These are phyloP conservation scores for Microascus cirrosus DNA, from an alignment of 2,329 filamentous ascomycete genomes.

Conservation along the genomic window DNA sequence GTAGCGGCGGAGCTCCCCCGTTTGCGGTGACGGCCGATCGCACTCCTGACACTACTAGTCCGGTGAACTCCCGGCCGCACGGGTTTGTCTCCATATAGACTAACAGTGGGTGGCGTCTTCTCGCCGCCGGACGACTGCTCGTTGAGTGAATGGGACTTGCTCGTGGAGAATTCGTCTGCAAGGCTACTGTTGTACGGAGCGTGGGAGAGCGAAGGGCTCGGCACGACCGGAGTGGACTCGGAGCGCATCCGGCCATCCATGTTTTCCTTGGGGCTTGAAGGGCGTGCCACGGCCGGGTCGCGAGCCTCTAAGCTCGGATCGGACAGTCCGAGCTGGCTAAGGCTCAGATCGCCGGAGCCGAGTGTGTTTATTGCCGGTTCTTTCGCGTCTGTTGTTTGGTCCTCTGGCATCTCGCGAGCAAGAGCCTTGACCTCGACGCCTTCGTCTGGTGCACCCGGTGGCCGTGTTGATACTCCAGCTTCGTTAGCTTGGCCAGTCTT, in stretches of 20 bases:
- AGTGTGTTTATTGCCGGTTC: conserved; percentile 79
- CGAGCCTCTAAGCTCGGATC: conserved; percentile 26
- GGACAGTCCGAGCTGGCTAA: conserved; percentile 75
- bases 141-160: conserved; percentile 37
- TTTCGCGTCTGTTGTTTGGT: conserved; percentile 38
- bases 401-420: conserved; percentile 22
- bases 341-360: conserved; percentile 76
- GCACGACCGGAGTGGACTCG: conserved; percentile 48
- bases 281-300: neutral
- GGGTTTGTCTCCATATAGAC: neutral
- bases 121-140: conserved; percentile 35
- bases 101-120: conserved; percentile 44
- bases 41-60: conserved; percentile 57
- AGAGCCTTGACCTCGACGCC: conserved; percentile 31
- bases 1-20: conserved; percentile 66
- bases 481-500: neutral
- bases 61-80: conserved; percentile 41
- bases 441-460: neutral
- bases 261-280: neutral
- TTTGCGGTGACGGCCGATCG: conserved; percentile 53
- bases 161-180: conserved; percentile 15
- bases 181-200: conserved; percentile 12
- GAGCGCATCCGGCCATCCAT: conserved; percentile 33
- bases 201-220: conserved; percentile 15
- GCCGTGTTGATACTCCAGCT: neutral